Base-by-base conservation (phyloP, 2,329 filamentous ascomycete genomes). In the Pestalotiopsis sp. region DNA sequence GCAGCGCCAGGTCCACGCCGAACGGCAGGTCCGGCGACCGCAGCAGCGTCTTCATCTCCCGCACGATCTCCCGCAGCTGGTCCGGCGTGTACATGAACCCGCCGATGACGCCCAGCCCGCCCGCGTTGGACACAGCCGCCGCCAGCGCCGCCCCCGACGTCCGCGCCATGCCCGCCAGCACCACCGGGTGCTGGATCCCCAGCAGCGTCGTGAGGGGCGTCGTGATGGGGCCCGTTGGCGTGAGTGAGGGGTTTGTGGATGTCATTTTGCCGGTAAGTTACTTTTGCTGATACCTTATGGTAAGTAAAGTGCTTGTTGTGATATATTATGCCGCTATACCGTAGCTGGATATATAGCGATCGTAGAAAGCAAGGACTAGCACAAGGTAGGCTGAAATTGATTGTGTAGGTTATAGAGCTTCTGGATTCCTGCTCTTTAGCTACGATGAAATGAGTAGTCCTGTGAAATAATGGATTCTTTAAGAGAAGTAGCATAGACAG, bases 91-190 rank as follows among this genome's bases (percentile, higher is more conserved):
- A 96, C 82, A 86, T 90, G 81, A 87, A 89, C 49, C 90, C 89
- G 39, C 92, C 88, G 68, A 93, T 91, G 73, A 93, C 92, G 65
- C 92, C 92, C 0, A 97, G 89, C 0, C 94, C 94, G 71, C 94
- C 94, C 1, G 94, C 93, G 78, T 97, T 97, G 77, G 92, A 96
- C 49, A 97, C 93, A 5, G 94, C 93, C 3, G 94, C 94, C 7
- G 93, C 94, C 61, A 97, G 90, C 20, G 86, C 86, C 0, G 92
- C 93, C 69, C 92, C 91, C 0, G 93, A 95, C 11, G 93, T 93
- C 71, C 92, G 90, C 2, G 95, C 95, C 95, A 98, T 98, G 75
- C 95, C 95, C 41, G 95, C 95, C 23, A 98, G 92, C 73, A 98
- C 84, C 79, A 98, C 91, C 55, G 95, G 95, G 82, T 98, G 94